Percentiles rank a stretch among this genome's conserved stretches.
Conservation (phyloP, 768 basidiomycete species). For the Exsudoporus frostii region DNA sequence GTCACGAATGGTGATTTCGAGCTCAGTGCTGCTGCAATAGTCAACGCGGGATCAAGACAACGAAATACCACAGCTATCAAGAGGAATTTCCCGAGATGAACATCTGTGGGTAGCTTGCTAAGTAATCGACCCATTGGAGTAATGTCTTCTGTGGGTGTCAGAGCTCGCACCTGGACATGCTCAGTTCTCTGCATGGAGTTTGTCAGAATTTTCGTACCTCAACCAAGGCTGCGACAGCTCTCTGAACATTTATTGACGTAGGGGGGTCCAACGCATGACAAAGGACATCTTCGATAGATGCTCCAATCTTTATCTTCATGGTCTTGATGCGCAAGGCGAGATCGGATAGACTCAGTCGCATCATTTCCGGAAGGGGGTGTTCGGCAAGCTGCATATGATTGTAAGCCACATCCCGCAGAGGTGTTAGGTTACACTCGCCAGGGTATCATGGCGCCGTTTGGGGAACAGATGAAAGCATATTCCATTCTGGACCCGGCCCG, state of each 20-base stretch:
- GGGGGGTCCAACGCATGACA: slow-evolving; percentile 90
- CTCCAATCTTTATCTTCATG: slow-evolving; percentile 82
- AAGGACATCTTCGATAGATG: slow-evolving; percentile 87
- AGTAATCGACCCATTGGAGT: slow-evolving; percentile 90
- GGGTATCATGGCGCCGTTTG: slow-evolving; percentile 76
- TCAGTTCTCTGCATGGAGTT: neutral
- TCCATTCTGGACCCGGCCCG: slow-evolving; percentile 86
- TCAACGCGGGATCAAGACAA: slow-evolving; percentile 94
- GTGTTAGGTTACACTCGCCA: slow-evolving; percentile 39
- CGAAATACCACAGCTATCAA: slow-evolving; percentile 79
- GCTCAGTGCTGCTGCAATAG: slow-evolving; percentile 89
- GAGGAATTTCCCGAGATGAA: slow-evolving; percentile 92
- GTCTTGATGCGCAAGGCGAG: slow-evolving; percentile 91
- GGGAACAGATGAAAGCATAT: slow-evolving; percentile 97
- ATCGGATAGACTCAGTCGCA: slow-evolving; percentile 88
- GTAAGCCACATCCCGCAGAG: neutral
- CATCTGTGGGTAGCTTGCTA: slow-evolving; percentile 91
- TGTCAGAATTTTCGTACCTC: slow-evolving; percentile 49
- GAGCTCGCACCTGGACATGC: slow-evolving; percentile 65
- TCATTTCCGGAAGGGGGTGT: slow-evolving; percentile 92
- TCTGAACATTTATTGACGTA: slow-evolving; percentile 76
- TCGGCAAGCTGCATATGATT: slow-evolving; percentile 64
- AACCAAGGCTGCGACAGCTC: slow-evolving; percentile 86
- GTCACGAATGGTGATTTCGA: slow-evolving; percentile 92
- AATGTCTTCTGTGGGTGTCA: slow-evolving; percentile 85